These are phyloP conservation scores for Sclerotiophoma versabilis DNA, from an alignment of 2,329 filamentous ascomycete species.

Conservation along the genomic window DNA sequence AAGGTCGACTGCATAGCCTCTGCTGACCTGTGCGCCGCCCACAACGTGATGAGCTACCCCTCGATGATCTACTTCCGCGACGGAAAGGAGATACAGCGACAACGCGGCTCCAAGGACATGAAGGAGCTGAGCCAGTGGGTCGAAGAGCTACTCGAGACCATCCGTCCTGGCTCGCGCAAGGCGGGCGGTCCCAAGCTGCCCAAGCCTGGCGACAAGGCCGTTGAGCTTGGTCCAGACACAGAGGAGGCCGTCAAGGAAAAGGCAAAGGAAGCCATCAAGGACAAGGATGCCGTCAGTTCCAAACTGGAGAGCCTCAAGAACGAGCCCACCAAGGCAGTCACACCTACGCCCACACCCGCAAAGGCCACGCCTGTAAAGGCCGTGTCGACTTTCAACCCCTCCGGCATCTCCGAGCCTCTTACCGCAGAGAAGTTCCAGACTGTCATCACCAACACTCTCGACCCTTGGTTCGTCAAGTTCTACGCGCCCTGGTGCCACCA, in stretches of 20 bases:
- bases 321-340: conserved; percentile 36
- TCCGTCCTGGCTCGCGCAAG: conserved; percentile 81
- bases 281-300: conserved; percentile 20
- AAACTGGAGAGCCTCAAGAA: conserved; percentile 18
- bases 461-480: conserved; percentile 99
- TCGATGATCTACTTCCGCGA: conserved; percentile 82
- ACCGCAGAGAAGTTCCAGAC: conserved; percentile 86
- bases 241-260: conserved; percentile 48
- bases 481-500: conserved; percentile 98
- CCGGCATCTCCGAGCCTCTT: conserved; percentile 76
- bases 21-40: conserved; percentile 74
- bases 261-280: conserved; percentile 24
- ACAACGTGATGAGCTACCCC: conserved; percentile 75
- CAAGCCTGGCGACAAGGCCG: conserved; percentile 67
- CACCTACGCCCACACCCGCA: conserved; percentile 31
- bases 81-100: conserved; percentile 69
- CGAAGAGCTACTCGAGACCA: conserved; percentile 77
- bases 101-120: conserved; percentile 73
- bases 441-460: conserved; percentile 82
- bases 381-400: conserved; percentile 66
- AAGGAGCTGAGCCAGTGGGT: conserved; percentile 71
- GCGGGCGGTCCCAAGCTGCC: conserved; percentile 72
- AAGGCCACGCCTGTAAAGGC: conserved; percentile 32
- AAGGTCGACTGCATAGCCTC: conserved; percentile 85
- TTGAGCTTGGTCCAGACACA: conserved; percentile 52